Base-by-base conservation (phyloP, 768 basidiomycete genomes). In the Russula earlei region DNA sequence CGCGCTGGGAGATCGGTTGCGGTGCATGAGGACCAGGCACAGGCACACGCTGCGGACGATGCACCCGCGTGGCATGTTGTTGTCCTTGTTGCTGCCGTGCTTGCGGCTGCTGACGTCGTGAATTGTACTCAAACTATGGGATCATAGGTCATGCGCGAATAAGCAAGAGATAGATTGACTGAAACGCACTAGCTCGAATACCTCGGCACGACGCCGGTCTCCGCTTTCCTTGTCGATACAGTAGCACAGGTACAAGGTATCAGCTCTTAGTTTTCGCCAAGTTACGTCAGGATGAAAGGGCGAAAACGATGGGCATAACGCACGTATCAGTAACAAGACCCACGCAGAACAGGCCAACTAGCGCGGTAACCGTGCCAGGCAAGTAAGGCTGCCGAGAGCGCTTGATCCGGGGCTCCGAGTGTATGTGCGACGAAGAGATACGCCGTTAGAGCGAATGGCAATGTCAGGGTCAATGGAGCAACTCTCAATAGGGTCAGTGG, bases 391-490 rank as follows among this genome's bases (percentile, higher is more conserved):
- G 87, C 86, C 12, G 83, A 76, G 8, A 92, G 74, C 0, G 91
- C 89, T 63, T 86, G 78, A 44, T 82, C 68, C 0, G 90, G 88
- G 24, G 83, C 81, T 17, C 68, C 67, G 20, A 91, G 70, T 0
- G 86, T 84, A 69, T 91, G 88, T 2, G 90, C 86, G n/a, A 91
- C 87, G 62, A 94, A 89, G 19, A 97, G 69, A 68, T 95, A 96
- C 5, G 91, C 87, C 36, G 79, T 71, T 27, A 94, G 72, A 14
- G 90, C 84, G 60, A 90, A 87, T 5, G 91, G 87, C 60, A 93
- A 77, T 0, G 88, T 87, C 57, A 92, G 72, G 0, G 85, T 87
- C 48, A 90, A 72, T 17, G 91, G 86, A 12, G 87, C 80, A 27
- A 87, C 77, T 15, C 83, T 87, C 60, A 94, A 75, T 60, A 93